Percentiles rank a stretch among this genome's conserved stretches.
These are phyloP conservation scores for Cymbopogon citratus DNA, from an alignment of 176 grass and related monocot species.

Conservation along the genomic window DNA sequence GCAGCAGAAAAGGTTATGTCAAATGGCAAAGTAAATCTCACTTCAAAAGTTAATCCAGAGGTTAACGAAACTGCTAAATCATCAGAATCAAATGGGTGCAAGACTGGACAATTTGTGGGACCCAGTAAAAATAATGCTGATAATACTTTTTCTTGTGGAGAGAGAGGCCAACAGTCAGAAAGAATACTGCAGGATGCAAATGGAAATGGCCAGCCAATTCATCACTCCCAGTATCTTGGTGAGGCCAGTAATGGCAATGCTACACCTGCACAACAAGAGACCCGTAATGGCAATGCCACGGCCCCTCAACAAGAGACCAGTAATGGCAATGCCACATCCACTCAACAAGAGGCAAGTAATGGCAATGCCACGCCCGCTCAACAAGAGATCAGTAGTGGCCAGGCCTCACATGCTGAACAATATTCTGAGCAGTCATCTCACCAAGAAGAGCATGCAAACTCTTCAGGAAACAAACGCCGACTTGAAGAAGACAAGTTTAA, in stretches of 20 bases:
- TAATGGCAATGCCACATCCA: not conserved
- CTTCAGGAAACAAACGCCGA: conserved; percentile 28
- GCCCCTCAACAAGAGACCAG: not conserved
- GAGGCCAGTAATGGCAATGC: conserved; percentile 15
- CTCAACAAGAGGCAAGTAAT: not conserved
- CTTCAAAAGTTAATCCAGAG: conserved; percentile 39
- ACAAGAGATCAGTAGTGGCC: not conserved
- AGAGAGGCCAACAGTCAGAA: conserved; percentile 15
- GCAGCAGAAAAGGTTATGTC: conserved; percentile 42
- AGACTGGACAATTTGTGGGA: conserved; percentile 26
- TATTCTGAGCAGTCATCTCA: conserved; percentile 20
- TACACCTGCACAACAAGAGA: conserved; percentile 7
- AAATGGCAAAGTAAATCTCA: conserved; percentile 48
- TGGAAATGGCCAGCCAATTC: conserved; percentile 39
- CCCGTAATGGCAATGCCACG: not conserved
- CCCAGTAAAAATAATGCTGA: conserved; percentile 20
- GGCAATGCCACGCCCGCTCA: not conserved
- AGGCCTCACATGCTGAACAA: not conserved
- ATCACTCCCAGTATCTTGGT: not conserved
- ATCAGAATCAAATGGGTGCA: conserved; percentile 1
- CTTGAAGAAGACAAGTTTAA: conserved; percentile 53
- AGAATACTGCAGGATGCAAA: conserved; percentile 16
- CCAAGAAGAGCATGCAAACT: not conserved
- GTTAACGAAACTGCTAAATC: not conserved
- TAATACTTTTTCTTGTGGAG: conserved; percentile 18